These are phyloP conservation scores for Beauveria australis DNA, from an alignment of 2,329 filamentous ascomycete genomes.

Conservation along the genomic window DNA sequence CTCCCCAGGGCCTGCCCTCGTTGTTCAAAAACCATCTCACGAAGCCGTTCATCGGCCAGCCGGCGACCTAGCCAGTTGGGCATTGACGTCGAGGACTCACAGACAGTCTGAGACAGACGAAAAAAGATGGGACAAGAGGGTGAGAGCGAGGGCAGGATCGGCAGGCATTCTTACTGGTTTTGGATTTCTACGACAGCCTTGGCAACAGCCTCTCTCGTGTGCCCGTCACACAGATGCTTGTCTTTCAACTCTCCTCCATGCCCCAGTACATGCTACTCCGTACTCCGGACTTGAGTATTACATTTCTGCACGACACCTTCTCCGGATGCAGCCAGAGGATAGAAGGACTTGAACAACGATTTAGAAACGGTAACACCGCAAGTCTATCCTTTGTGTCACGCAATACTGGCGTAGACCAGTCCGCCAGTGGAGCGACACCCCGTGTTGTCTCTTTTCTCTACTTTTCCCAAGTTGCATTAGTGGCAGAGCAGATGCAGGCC, in stretches of 20 bases:
- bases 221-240: neutral
- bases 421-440: neutral
- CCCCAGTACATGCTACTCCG: too few relatives aligned
- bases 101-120: too few relatives aligned
- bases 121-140: neutral
- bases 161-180: neutral
- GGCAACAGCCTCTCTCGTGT: neutral
- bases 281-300: too few relatives aligned
- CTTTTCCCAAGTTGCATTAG: neutral
- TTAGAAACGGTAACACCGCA: neutral
- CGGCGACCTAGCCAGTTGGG: too few relatives aligned
- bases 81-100: too few relatives aligned
- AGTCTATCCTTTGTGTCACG: neutral
- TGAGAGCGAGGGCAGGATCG: neutral
- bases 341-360: neutral
- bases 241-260: neutral
- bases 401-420: neutral
- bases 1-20: too few relatives aligned
- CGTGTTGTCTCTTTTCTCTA: constrained; percentile 2
- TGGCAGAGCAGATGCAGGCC: neutral
- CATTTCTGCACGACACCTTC: neutral
- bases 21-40: too few relatives aligned
- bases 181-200: neutral
- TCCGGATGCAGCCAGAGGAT: neutral
- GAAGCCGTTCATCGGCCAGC: neutral